A percentile compares a stretch with the other conserved stretches of the same genome.
Evolutionary conservation across 2,329 filamentous ascomycete genomes (phyloP).

Genomic region (Sporothrix dimorphospora): DNA sequence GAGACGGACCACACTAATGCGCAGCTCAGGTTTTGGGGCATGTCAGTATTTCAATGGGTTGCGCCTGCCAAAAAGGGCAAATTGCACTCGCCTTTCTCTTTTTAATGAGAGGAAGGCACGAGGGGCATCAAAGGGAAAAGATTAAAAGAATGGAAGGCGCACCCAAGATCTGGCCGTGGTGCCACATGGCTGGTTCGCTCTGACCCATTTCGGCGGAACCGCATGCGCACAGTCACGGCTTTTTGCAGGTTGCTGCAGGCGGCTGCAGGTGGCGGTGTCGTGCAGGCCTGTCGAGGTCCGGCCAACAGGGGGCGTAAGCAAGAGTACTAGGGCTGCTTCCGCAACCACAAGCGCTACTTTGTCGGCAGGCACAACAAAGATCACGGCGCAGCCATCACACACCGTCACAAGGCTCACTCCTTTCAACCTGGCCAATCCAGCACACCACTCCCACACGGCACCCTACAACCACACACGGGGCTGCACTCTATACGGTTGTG

Average conservation of each 20-base stretch:
- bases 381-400: not conserved
- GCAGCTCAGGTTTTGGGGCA: not conserved
- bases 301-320: not conserved
- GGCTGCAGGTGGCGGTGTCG: not conserved
- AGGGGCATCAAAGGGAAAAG: not conserved
- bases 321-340: not conserved
- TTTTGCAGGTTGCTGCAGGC: not conserved
- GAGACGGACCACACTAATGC: slow-evolving; percentile 12
- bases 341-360: not conserved
- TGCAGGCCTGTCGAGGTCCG: not conserved
- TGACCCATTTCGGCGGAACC: not conserved
- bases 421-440: not conserved
- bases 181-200: slow-evolving; percentile 7
- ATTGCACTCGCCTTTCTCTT: not conserved
- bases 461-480: not conserved
- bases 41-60: not conserved
- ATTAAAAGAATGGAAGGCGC: not conserved
- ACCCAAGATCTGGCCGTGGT: not conserved
- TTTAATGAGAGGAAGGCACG: not conserved
- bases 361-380: not conserved
- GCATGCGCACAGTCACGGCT: not conserved
- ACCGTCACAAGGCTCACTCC: not conserved
- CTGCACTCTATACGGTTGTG: not conserved
- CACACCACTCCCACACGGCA: not conserved
- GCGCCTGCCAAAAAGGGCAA: not conserved